Evolutionary conservation across 140 eudicot species (phyloP).

Genomic region (Senecio squalidus): DNA sequence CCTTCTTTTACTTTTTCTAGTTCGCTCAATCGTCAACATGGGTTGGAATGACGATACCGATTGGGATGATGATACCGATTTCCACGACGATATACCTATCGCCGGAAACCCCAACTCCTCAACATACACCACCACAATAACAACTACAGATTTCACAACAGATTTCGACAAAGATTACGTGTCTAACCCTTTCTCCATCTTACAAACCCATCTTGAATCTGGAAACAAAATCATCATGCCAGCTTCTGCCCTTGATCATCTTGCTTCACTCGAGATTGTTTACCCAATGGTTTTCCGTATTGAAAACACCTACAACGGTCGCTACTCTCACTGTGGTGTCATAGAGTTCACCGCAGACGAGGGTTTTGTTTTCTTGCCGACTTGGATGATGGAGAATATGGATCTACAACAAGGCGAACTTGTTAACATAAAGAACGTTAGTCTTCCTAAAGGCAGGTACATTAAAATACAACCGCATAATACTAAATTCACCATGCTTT

Average conservation of each 20-base stretch:
- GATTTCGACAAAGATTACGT: too few relatives aligned
- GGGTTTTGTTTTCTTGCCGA: background rate
- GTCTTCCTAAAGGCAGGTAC: background rate
- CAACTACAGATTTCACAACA: too few relatives aligned
- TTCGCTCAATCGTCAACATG: too few relatives aligned
- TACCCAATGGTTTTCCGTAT: background rate
- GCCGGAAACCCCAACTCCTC: too few relatives aligned
- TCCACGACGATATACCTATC: too few relatives aligned
- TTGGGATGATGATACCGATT: too few relatives aligned
- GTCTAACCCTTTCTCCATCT: too few relatives aligned
- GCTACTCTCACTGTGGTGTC: background rate
- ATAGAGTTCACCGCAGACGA: background rate
- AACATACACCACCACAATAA: too few relatives aligned
- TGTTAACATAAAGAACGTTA: background rate
- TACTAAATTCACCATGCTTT: background rate
- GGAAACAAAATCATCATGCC: background rate
- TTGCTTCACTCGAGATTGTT: background rate
- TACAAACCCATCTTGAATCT: background rate
- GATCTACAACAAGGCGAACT: background rate
- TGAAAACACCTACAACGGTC: background rate
- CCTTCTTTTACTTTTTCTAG: too few relatives aligned
- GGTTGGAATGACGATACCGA: too few relatives aligned
- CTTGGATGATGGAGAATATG: background rate
- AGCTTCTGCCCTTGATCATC: background rate
- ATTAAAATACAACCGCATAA: background rate